Evolutionary conservation across 352 stramenopile genomes (phyloP).

Genomic region (Phytophthora fragariaefolia): DNA sequence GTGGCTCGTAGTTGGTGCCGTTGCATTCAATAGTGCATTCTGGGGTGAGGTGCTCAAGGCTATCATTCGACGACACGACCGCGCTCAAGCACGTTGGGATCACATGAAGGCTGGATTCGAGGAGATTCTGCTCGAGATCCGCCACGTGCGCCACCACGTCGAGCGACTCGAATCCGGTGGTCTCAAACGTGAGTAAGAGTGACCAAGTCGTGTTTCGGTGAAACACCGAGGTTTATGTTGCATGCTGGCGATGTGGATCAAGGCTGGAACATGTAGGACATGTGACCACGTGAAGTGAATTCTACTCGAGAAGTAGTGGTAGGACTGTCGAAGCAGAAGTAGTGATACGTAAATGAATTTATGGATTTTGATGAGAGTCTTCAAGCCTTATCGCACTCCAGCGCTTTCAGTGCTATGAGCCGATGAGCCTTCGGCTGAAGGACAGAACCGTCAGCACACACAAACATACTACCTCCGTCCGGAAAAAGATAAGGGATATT

Average conservation of each 20-base stretch:
- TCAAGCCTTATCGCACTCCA: too few species aligned
- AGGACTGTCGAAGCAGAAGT: slow-evolving; percentile 3
- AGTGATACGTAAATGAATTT: slow-evolving; percentile 16
- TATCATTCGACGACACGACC: slow-evolving; percentile 47
- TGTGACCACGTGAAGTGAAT: too few species aligned
- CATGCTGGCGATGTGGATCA: not conserved
- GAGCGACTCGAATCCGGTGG: slow-evolving; percentile 50
- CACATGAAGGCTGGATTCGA: slow-evolving; percentile 61
- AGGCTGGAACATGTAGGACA: too few species aligned
- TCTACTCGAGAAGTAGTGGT: not conserved
- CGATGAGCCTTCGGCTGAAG: too few species aligned
- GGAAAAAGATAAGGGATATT: too few species aligned
- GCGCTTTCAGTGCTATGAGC: too few species aligned
- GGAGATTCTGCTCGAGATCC: slow-evolving; percentile 68
- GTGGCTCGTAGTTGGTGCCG: slow-evolving; percentile 49
- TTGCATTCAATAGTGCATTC: slow-evolving; percentile 58
- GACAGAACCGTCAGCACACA: too few species aligned
- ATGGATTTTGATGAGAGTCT: slow-evolving; percentile 11
- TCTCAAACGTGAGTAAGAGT: slow-evolving; percentile 35
- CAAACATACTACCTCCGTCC: too few species aligned
- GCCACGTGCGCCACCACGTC: slow-evolving; percentile 58
- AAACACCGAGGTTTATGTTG: not conserved
- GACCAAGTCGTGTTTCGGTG: slow-evolving; percentile 9
- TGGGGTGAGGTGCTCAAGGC: slow-evolving; percentile 68
- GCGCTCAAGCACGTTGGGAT: slow-evolving; percentile 45